Conservation (phyloP, 2,329 filamentous ascomycete genomes). For the Immersiporthe knoxdaviesiana region DNA sequence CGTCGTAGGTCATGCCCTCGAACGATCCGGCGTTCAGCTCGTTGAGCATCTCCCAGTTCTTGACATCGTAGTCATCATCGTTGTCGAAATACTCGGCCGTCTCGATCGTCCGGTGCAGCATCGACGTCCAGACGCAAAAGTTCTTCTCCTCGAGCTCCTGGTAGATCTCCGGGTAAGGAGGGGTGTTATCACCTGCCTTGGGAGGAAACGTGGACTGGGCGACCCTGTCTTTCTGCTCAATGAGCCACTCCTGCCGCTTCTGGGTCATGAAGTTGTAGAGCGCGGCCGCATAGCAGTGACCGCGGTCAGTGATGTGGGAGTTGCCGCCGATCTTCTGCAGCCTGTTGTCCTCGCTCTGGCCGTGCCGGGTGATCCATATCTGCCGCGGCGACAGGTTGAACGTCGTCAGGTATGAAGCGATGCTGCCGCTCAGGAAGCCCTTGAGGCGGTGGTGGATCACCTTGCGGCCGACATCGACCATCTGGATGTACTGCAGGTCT, state of each 20-base stretch:
- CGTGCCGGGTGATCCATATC: slow-evolving; percentile 97
- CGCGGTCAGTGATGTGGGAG: slow-evolving; percentile 79
- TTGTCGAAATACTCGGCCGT: slow-evolving; percentile 70
- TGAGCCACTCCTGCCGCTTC: slow-evolving; percentile 80
- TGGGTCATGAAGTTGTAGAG: slow-evolving; percentile 83
- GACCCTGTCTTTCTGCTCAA: slow-evolving; percentile 78
- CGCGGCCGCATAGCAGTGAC: slow-evolving; percentile 75
- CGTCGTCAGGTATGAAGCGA: slow-evolving; percentile 92
- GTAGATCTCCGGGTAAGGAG: slow-evolving; percentile 86
- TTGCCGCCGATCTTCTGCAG: slow-evolving; percentile 90
- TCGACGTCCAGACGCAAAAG: slow-evolving; percentile 98
- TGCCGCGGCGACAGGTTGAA: slow-evolving; percentile 95
- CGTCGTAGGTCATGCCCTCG: slow-evolving; percentile 92
- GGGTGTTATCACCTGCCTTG: slow-evolving; percentile 85
- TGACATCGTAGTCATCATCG: slow-evolving; percentile 67
- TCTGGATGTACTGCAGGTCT: slow-evolving; percentile 93
- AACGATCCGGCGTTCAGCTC: slow-evolving; percentile 92
- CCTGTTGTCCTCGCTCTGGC: slow-evolving; percentile 86
- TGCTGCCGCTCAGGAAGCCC: slow-evolving; percentile 89
- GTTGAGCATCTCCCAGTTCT: slow-evolving; percentile 90
- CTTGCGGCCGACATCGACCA: slow-evolving; percentile 97
- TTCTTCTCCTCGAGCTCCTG: slow-evolving; percentile 76
- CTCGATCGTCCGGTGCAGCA: slow-evolving; percentile 85
- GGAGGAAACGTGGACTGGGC: slow-evolving; percentile 85
- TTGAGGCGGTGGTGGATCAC: slow-evolving; percentile 87